phyloP scores from a whole-genome alignment of 306 rosid genomes.

The Leucaena leucocephala region DNA sequence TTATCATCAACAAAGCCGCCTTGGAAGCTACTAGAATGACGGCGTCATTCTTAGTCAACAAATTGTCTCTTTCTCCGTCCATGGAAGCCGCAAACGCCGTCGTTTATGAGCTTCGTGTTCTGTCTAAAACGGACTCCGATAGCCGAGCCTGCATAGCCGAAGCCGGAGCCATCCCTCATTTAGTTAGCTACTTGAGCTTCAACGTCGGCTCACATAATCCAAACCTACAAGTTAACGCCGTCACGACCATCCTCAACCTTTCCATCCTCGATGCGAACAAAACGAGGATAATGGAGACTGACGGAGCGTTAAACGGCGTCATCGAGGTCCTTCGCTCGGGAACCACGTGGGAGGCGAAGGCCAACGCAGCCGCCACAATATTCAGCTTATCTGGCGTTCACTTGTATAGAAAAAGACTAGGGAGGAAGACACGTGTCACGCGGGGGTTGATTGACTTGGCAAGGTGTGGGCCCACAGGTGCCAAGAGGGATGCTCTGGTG shows the following conservation, averaged over 20 bases:
- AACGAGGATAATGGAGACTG: slow-evolving; percentile 70
- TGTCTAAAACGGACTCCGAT: slow-evolving; percentile 76
- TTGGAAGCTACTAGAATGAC: slow-evolving; percentile 81
- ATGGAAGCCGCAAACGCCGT: slow-evolving; percentile 55
- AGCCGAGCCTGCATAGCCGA: slow-evolving; percentile 82
- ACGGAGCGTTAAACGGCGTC: slow-evolving; percentile 72
- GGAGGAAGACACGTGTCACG: slow-evolving; percentile 68
- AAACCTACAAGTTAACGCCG: slow-evolving; percentile 78
- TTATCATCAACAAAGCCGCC: slow-evolving; percentile 64
- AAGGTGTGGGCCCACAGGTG: slow-evolving; percentile 53
- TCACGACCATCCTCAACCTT: slow-evolving; percentile 78
- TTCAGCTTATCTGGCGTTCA: slow-evolving; percentile 66
- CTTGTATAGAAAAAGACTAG: slow-evolving; percentile 55
- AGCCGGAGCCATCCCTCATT: slow-evolving; percentile 74
- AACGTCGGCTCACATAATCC: slow-evolving; percentile 39
- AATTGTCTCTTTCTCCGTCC: slow-evolving; percentile 41
- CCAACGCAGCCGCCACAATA: slow-evolving; percentile 88
- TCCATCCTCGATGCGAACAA: slow-evolving; percentile 80
- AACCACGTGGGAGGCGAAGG: slow-evolving; percentile 91
- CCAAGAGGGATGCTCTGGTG: slow-evolving; percentile 71
- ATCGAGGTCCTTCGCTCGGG: slow-evolving; percentile 67
- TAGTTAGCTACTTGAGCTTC: slow-evolving; percentile 55
- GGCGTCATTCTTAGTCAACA: slow-evolving; percentile 65
- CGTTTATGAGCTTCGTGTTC: slow-evolving; percentile 77
- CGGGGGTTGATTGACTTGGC: slow-evolving; percentile 75